Conservation (phyloP, 1,284 basidiomycete species). For the Cerrena zonata region DNA sequence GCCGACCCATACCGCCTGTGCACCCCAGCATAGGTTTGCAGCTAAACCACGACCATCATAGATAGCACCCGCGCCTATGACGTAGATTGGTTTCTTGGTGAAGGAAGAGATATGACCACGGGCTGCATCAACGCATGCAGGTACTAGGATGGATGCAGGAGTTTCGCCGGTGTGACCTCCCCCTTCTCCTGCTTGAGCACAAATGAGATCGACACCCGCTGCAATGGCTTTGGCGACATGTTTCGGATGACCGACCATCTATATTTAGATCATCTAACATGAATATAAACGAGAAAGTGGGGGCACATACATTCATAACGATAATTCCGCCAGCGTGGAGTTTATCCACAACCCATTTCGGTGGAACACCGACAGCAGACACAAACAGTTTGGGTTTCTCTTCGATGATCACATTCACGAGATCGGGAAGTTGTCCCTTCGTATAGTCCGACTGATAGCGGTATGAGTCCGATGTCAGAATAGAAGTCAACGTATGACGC, state of each 20-base stretch:
- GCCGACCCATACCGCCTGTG: slow-evolving; percentile 66
- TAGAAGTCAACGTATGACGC: slow-evolving; percentile 17
- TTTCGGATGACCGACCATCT: slow-evolving; percentile 85
- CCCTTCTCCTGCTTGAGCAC: slow-evolving; percentile 81
- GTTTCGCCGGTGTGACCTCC: slow-evolving; percentile 76
- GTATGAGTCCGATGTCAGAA: neutral
- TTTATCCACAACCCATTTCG: slow-evolving; percentile 65
- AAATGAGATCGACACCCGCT: slow-evolving; percentile 79
- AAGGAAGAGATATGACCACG: slow-evolving; percentile 69
- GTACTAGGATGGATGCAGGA: slow-evolving; percentile 66
- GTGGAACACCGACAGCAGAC: slow-evolving; percentile 78
- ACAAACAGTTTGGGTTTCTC: slow-evolving; percentile 78
- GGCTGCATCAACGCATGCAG: slow-evolving; percentile 75
- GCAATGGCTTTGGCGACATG: slow-evolving; percentile 76
- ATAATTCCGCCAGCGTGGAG: slow-evolving; percentile 74
- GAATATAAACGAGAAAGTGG: neutral
- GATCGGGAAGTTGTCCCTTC: slow-evolving; percentile 65
- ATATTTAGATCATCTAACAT: slow-evolving; percentile 4
- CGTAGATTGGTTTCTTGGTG: slow-evolving; percentile 74
- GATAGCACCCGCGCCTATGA: slow-evolving; percentile 80
- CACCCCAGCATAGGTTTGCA: slow-evolving; percentile 77
- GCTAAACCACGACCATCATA: slow-evolving; percentile 78
- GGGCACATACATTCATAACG: slow-evolving; percentile 63
- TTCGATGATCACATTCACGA: slow-evolving; percentile 81
- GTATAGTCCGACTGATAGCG: slow-evolving; percentile 64